These are phyloP conservation scores for Miscanthus lutarioriparius DNA, from an alignment of 176 grass and related monocot genomes.

Conservation along the genomic window DNA sequence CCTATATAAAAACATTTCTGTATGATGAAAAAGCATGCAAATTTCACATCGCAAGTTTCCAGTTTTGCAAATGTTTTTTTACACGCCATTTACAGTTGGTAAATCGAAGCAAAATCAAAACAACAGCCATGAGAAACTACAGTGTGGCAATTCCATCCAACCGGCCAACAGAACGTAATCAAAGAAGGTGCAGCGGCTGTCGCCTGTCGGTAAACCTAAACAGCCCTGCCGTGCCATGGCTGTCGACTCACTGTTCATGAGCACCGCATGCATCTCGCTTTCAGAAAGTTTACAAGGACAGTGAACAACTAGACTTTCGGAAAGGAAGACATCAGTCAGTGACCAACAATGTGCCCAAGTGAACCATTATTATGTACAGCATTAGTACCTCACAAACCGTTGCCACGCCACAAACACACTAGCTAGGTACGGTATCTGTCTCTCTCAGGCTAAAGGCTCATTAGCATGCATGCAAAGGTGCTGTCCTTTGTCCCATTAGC, in stretches of 20 bases:
- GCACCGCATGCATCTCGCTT: background rate
- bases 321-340: background rate
- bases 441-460: background rate
- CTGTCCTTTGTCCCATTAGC: slow-evolving; percentile 14
- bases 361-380: background rate
- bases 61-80: background rate
- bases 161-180: background rate
- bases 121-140: background rate
- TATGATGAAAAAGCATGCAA: background rate
- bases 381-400: background rate
- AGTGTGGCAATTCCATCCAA: background rate
- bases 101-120: background rate
- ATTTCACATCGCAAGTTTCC: background rate
- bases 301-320: background rate
- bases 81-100: background rate
- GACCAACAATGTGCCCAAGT: background rate
- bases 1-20: background rate
- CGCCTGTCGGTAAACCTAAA: background rate
- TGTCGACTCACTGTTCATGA: background rate
- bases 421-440: background rate
- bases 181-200: background rate
- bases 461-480: slow-evolving; percentile 2
- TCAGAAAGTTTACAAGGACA: background rate
- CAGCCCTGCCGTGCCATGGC: background rate
- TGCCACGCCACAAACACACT: background rate